Conservation (phyloP, 345 rosid genomes). For the Odontarrhena argentea region DNA sequence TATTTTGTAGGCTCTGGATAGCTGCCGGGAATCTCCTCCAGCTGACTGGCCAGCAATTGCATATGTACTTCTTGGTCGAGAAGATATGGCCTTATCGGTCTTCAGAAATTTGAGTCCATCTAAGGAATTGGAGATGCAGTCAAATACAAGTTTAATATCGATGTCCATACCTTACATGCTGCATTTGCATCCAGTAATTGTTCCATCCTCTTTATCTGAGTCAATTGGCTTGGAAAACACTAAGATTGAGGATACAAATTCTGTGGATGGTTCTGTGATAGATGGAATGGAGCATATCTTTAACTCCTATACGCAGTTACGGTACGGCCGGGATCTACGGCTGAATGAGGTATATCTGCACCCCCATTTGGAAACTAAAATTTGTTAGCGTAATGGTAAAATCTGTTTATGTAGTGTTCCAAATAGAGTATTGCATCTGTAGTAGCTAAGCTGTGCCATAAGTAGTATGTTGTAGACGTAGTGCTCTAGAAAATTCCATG, state of each 20-base stretch:
- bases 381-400: neutral
- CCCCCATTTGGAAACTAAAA: conserved; percentile 1
- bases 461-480: conserved; percentile 3
- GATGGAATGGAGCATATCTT: conserved; percentile 99
- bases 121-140: conserved; percentile 59
- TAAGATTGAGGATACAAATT: conserved; percentile 77
- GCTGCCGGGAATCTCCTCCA: conserved; percentile 93
- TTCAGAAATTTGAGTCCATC: conserved; percentile 53
- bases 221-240: conserved; percentile 60
- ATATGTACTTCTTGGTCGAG: conserved; percentile 90
- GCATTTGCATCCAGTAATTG: conserved; percentile 89
- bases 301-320: conserved; percentile 76
- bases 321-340: conserved; percentile 91
- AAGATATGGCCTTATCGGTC: conserved; percentile 79
- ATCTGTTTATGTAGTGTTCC: neutral
- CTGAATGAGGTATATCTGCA: conserved; percentile 75
- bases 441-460: conserved; percentile 1
- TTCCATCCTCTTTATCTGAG: conserved; percentile 81
- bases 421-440: conserved; percentile 23
- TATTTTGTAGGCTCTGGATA: conserved; percentile 74
- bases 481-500: conserved; percentile 22
- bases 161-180: conserved; percentile 94
- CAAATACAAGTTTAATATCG: conserved; percentile 61
- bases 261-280: conserved; percentile 68
- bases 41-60: conserved; percentile 95